Evolutionary conservation across 306 rosid species (phyloP), one percentile per base, ranked within the genome.

Genomic region (Lathyrus sativus): DNA sequence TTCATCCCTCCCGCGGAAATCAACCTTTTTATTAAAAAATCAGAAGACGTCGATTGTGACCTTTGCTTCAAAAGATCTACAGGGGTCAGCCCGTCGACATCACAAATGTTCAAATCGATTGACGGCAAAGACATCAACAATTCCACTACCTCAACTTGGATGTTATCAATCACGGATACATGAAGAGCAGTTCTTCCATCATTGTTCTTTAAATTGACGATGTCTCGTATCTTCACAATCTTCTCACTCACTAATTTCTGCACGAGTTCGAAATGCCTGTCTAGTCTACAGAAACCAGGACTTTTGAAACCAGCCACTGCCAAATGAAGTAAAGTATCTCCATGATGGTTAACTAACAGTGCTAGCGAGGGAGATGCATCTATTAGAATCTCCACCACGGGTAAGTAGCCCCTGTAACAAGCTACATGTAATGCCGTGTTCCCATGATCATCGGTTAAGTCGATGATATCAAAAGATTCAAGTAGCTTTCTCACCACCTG

Each of bases 171-270:
- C 55, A 92, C 85, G 4, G 96, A 85, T 57, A 86, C 58, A 79
- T 92, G 98, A 74, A 92, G 96, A 44, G 83, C 88, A 0, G 98
- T 89, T 79, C 87, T 86, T 80, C 98, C 98, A 46, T 88, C 85
- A 2, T 80, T 81, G 85, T 92, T 92, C 85, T 76, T 78, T 7
- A 76, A 61, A 80, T 90, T 89, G 84, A 88, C 72, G 13, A 88
- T 80, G 62, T 80, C 86, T 48, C 74, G 44, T 43, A 76, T 44
- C 29, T 66, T 76, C 64, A 77, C 76, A 44, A 81, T 79, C 48
- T 77, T 57, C 9, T 77, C 85, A 38, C 77, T 50, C 11, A 86
- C 65, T 65, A 88, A 65, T 42, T 72, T 76, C 71, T 80, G 82
- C 89, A 88, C 76, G 72, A 90, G 90, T 76, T 85, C 96, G 19